Evolutionary conservation across 2,329 filamentous ascomycete species (phyloP), one percentile per base, ranked within the genome.

Genomic region (Ilyonectria destructans): DNA sequence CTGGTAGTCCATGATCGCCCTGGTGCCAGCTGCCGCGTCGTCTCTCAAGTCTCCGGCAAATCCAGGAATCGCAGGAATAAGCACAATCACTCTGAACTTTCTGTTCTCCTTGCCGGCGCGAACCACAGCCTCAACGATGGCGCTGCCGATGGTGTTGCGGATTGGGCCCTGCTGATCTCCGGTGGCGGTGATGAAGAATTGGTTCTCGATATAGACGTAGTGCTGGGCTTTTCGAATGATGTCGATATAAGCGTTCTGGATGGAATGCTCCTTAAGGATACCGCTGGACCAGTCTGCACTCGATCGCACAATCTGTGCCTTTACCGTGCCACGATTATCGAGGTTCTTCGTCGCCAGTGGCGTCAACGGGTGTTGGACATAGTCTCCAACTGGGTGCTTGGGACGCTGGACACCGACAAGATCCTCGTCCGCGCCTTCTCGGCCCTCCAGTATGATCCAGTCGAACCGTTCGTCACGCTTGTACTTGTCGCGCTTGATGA

Each of bases 1-100:
- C 79, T 98, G 96, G 77, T 97, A 98, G 79, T 98, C 95, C 94
- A 99, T 98, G 76, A 98, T 99, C 12, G 95, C 96, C 56, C 94
- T 84, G 0, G 96, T 98, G 10, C 96, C 96, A 1, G 90, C 89
- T 0, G 96, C 96, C 21, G 93, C 94, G 74, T 93, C 91, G 13
- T 95, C 90, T 64, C 95, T 87, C 33, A 99, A 86, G 77, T 98
- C 96, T 52, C 96, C 96, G 0, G 96, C 95, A 75, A 99, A 99
- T 0, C 96, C 96, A 8, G 96, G 96, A 65, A 99, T 92, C 1
- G 94, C 92, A 2, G 96, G 96, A 58, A 98, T 97, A 26, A 98
- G 74, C 64, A 97, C 89, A 69, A 99, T 97, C 71, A 99, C 90
- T 26, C 93, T 87, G 85, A 98, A 99, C 73, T 97, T 97, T 58